Evolutionary conservation across 306 rosid species (phyloP), one percentile per base, ranked within the genome.

Genomic region (Astragalus glycyphyllos): DNA sequence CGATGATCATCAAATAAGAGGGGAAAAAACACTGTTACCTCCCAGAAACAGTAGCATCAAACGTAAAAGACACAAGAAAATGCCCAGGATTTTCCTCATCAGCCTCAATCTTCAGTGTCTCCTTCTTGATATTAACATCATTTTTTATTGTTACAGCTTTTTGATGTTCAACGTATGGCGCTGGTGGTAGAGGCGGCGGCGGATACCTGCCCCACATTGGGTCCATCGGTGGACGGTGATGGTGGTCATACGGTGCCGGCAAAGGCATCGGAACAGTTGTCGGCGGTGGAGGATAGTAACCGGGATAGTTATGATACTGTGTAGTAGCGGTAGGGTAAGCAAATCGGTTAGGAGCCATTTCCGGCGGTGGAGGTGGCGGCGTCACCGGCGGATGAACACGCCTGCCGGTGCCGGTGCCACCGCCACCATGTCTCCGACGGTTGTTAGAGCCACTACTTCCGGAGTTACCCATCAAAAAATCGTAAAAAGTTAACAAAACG

Each of bases 41-140:
- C 16, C 99, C 96, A 23, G 92, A 81, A 79, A 87, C 89, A 15
- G 96, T 87, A 35, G 99, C 97, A 74, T 95, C 99, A 58, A 87
- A 87, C 1, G 90, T 86, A 69, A 95, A 91, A 2, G 92, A 70
- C 12, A 91, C 88, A 17, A 95, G 91, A 48, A 83, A 87, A 26
- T 69, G 62, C 11, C 96, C 97, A 1, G 92, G 82, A 45, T 87
- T 85, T 40, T 87, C 86, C 50, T 80, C 91, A 80, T 95, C 99
- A 1, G 87, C 78, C 6, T 85, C 99, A 54, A 91, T 77, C 81
- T 57, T 86, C 57, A 95, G 76, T 59, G 83, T 87, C 86, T 95
- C 99, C 84, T 87, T 95, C 96, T 87, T 95, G 58, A 95, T 81
- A 72, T 95, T 91, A 40, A 95, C 89, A 81, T 89, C 99, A 54